Percentiles rank a stretch among this genome's conserved stretches.
These are phyloP conservation scores for Scenedesmus sp. DNA, from an alignment of 163 green algal genomes.

Conservation along the genomic window DNA sequence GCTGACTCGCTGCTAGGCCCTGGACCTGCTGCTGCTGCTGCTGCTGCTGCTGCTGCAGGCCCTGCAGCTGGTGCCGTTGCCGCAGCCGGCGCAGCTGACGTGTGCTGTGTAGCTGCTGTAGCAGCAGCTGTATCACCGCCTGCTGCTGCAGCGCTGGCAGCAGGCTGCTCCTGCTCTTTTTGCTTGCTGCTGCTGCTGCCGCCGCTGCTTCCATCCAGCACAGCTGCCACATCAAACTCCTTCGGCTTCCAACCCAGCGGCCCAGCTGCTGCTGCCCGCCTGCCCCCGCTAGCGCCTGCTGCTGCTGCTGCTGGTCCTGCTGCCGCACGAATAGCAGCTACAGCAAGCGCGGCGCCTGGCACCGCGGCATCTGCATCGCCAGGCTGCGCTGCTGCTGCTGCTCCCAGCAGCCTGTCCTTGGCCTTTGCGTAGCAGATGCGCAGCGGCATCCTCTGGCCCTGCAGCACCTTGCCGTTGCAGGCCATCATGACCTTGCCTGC, in stretches of 20 bases:
- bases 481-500: constrained; percentile 55
- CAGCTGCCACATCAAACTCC: constrained; percentile 62
- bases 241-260: constrained; percentile 69
- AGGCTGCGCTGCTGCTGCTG: neutral
- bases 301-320: constrained; percentile 38
- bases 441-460: constrained; percentile 52
- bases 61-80: neutral
- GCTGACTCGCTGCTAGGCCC: neutral
- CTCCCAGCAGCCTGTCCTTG: constrained; percentile 11
- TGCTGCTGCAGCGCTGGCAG: neutral
- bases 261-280: constrained; percentile 34
- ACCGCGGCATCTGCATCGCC: constrained; percentile 17
- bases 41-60: neutral
- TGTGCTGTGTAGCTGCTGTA: neutral
- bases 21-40: neutral
- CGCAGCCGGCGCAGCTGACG: neutral
- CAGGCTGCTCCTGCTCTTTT: neutral
- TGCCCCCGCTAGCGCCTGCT: constrained; percentile 8
- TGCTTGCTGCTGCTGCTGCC: constrained; percentile 6
- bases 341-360: constrained; percentile 21
- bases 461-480: constrained; percentile 52
- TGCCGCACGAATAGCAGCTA: neutral
- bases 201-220: constrained; percentile 49
- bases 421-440: constrained; percentile 59
- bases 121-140: neutral